A percentile compares a stretch with the other conserved stretches of the same genome.
Conservation (phyloP, 352 stramenopile species). For the Paralagenidium karlingii region DNA sequence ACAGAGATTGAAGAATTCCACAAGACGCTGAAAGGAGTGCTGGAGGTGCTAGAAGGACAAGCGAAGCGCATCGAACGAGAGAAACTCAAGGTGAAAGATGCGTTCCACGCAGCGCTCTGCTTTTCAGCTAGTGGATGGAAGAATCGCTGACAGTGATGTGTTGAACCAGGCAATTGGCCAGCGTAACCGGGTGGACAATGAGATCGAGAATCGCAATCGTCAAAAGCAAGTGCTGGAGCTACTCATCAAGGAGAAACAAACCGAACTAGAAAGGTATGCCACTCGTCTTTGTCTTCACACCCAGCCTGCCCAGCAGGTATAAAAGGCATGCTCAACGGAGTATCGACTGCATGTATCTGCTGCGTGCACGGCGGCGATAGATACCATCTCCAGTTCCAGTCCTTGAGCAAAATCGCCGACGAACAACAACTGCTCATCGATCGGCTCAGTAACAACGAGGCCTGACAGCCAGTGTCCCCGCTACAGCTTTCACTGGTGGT, state of each 20-base stretch:
- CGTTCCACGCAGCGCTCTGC: too few relatives aligned
- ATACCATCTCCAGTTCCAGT: slow-evolving; percentile 70
- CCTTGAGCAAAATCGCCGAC: slow-evolving; percentile 61
- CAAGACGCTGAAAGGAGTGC: slow-evolving; percentile 61
- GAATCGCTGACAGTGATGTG: not conserved
- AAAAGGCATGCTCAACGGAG: not conserved
- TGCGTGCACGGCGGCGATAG: slow-evolving; percentile 9
- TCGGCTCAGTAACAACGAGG: slow-evolving; percentile 82
- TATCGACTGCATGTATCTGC: not conserved
- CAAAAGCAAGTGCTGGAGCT: slow-evolving; percentile 72
- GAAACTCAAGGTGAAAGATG: slow-evolving; percentile 49
- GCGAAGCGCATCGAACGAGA: slow-evolving; percentile 67
- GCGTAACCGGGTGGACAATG: slow-evolving; percentile 65
- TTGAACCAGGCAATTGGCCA: slow-evolving; percentile 52
- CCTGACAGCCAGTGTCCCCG: too few relatives aligned
- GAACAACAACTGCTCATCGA: slow-evolving; percentile 74
- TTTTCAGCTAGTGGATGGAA: not conserved
- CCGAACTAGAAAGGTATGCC: slow-evolving; percentile 56
- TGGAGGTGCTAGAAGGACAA: slow-evolving; percentile 70
- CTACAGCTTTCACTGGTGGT: too few relatives aligned
- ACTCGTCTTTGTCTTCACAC: too few relatives aligned
- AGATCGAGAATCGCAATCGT: slow-evolving; percentile 71
- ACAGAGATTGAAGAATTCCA: slow-evolving; percentile 75
- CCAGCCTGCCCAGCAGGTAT: too few relatives aligned
- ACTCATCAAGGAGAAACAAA: slow-evolving; percentile 73